Percentiles rank a stretch among this genome's conserved stretches.
These are phyloP conservation scores for Mycena indigotica DNA, from an alignment of 768 basidiomycete species.

Conservation along the genomic window DNA sequence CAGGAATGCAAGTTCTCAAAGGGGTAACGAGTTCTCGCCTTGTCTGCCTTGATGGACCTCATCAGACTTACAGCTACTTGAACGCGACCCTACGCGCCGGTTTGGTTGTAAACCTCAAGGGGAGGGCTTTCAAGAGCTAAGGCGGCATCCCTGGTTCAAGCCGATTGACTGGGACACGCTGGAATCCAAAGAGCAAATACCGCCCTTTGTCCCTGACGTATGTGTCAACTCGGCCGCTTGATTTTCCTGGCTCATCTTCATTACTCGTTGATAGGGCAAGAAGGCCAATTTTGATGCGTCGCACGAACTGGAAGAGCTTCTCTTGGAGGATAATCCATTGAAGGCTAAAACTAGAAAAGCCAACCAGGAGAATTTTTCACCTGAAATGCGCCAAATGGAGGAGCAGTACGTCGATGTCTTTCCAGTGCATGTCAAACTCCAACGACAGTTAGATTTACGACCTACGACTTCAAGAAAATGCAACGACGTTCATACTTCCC, in stretches of 20 bases:
- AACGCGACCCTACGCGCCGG: constrained; percentile 79
- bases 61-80: constrained; percentile 63
- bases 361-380: constrained; percentile 84
- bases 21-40: constrained; percentile 59
- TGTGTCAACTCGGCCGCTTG: constrained; percentile 31
- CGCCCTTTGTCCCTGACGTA: constrained; percentile 91
- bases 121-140: constrained; percentile 79
- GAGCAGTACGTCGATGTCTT: constrained; percentile 71
- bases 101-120: constrained; percentile 81
- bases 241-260: constrained; percentile 14
- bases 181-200: constrained; percentile 69
- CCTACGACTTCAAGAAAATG: constrained; percentile 93
- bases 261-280: constrained; percentile 70
- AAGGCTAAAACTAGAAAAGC: constrained; percentile 93
- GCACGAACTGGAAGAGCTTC: constrained; percentile 93
- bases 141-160: constrained; percentile 83
- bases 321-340: constrained; percentile 95
- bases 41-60: constrained; percentile 10
- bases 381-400: constrained; percentile 97
- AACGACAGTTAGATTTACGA: constrained; percentile 81
- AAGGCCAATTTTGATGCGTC: constrained; percentile 99
- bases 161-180: constrained; percentile 88
- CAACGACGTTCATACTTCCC: constrained; percentile 90
- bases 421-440: constrained; percentile 5
- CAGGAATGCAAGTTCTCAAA: constrained; percentile 78